Percentiles rank a stretch among this genome's conserved stretches.
Conservation (phyloP, 1,139 yeast genomes). For the Lodderomyces metapsilosis region DNA sequence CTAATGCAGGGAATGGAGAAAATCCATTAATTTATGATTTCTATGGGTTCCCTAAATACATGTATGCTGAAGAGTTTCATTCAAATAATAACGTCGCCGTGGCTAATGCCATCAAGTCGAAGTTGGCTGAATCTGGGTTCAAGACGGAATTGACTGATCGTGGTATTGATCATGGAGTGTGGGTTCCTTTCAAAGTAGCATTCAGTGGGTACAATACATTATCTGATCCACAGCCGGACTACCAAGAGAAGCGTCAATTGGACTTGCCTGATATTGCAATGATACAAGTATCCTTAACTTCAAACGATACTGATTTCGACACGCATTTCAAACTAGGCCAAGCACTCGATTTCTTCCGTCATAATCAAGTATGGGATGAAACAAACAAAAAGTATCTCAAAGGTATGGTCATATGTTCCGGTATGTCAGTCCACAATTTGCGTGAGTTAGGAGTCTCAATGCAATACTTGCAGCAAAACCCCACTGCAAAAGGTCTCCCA, state of each 20-base stretch:
- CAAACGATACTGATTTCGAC: constrained; percentile 44
- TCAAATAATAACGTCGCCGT: constrained; percentile 40
- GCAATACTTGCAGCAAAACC: constrained; percentile 7
- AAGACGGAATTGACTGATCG: constrained; percentile 44
- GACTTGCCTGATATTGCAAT: constrained; percentile 51
- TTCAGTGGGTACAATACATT: constrained; percentile 46
- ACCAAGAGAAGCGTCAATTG: constrained; percentile 25
- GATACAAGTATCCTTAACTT: constrained; percentile 64
- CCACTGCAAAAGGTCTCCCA: constrained; percentile 33
- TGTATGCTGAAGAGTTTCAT: constrained; percentile 64
- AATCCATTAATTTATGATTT: constrained; percentile 63
- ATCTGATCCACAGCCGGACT: constrained; percentile 13
- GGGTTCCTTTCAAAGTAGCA: constrained; percentile 78
- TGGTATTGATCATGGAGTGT: constrained; percentile 79
- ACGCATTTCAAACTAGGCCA: constrained; percentile 57
- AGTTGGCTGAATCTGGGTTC: constrained; percentile 44
- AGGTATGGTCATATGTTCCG: constrained; percentile 60
- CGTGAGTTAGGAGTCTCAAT: constrained; percentile 42
- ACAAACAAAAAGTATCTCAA: constrained; percentile 26
- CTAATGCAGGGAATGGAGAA: constrained; percentile 13
- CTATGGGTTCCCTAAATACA: constrained; percentile 62
- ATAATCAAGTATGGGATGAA: constrained; percentile 37
- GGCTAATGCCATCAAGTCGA: constrained; percentile 43
- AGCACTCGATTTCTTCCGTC: constrained; percentile 50
- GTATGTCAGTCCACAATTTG: constrained; percentile 78